Conservation (phyloP, 257 asterid species). For the Capsicum chinense region DNA sequence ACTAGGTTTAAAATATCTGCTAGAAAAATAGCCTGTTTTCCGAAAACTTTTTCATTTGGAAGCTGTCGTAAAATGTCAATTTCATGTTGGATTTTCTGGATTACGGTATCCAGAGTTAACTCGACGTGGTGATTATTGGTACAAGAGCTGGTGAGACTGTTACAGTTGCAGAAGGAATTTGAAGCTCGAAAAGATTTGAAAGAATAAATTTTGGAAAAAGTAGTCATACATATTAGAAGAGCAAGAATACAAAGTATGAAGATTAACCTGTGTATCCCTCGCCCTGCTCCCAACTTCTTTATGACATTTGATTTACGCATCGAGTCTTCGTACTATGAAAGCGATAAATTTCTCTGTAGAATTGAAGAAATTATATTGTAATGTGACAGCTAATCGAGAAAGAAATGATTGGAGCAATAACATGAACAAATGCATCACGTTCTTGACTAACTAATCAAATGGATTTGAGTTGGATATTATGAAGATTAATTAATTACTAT, state of each 20-base stretch:
- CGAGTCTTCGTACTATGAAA: background rate
- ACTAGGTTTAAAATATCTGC: conserved; percentile 57
- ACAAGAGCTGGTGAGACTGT: background rate
- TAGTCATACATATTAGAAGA: conserved; percentile 42
- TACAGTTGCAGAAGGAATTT: conserved; percentile 37
- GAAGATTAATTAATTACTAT: background rate
- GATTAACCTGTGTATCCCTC: conserved; percentile 42
- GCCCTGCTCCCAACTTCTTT: conserved; percentile 41
- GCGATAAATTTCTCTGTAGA: background rate
- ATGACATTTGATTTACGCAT: conserved; percentile 41
- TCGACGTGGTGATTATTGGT: conserved; percentile 25
- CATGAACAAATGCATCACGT: background rate
- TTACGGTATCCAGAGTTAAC: conserved; percentile 37
- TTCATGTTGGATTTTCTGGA: conserved; percentile 46
- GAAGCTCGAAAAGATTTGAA: conserved; percentile 42
- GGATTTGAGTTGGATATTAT: background rate
- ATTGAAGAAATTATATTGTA: background rate
- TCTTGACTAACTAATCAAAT: background rate
- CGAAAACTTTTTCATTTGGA: conserved; percentile 29
- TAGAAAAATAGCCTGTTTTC: conserved; percentile 50
- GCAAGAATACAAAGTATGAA: conserved; percentile 37
- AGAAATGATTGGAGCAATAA: background rate
- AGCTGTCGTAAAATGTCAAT: conserved; percentile 39
- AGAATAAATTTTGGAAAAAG: conserved; percentile 50
- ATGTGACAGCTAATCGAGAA: conserved; percentile 1